These are phyloP conservation scores for Geranium incanum DNA, from an alignment of 441 rosid species.

Conservation along the genomic window DNA sequence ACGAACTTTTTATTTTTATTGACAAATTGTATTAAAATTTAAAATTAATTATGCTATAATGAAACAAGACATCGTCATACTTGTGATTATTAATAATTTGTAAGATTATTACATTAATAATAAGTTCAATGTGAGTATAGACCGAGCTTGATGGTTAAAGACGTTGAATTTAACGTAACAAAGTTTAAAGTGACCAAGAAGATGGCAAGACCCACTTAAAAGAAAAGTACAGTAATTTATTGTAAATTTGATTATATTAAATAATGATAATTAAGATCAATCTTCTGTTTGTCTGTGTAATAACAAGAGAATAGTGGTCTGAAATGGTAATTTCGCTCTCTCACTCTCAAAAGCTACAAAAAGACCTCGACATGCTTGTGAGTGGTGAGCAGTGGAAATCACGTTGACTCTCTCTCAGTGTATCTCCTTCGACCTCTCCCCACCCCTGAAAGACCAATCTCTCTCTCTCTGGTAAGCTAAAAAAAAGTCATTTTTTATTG, in stretches of 20 bases:
- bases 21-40: too few relatives aligned
- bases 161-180: too few relatives aligned
- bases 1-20: too few relatives aligned
- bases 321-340: slow-evolving; percentile 20
- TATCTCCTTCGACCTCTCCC: slow-evolving; percentile 30
- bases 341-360: slow-evolving; percentile 22
- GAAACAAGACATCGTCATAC: too few relatives aligned
- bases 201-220: too few relatives aligned
- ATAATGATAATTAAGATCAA: background rate
- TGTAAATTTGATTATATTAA: background rate
- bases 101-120: too few relatives aligned
- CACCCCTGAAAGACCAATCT: slow-evolving; percentile 7
- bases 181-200: too few relatives aligned
- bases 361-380: slow-evolving; percentile 34
- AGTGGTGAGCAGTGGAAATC: slow-evolving; percentile 36
- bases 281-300: slow-evolving; percentile 5
- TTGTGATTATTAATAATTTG: too few relatives aligned
- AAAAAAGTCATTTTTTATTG: background rate
- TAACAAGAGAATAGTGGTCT: background rate
- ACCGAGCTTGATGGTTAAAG: too few relatives aligned
- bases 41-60: too few relatives aligned
- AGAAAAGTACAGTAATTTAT: too few relatives aligned
- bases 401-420: slow-evolving; percentile 46
- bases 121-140: too few relatives aligned
- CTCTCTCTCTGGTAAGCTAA: slow-evolving; percentile 31